Evolutionary conservation across 1,284 basidiomycete species (phyloP), one percentile per base, ranked within the genome.

Genomic region (Sporisorium scitamineum): DNA sequence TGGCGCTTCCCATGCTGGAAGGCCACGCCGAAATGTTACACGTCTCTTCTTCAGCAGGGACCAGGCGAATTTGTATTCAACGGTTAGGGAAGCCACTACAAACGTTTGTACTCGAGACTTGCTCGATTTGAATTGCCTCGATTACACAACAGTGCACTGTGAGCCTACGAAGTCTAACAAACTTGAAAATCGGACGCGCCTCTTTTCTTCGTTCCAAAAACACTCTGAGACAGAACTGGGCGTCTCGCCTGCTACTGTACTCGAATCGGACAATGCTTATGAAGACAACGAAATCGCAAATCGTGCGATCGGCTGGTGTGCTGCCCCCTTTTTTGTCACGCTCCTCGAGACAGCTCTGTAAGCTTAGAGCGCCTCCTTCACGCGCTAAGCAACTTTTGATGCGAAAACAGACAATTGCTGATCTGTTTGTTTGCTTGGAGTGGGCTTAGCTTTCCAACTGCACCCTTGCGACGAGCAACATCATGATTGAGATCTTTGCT

Each of bases 231-330:
- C 31, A 34, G 27, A 9, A 18, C 16, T 18, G 16, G 37, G 37
- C 37, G 37, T 39, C 37, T n/a, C n/a, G 6, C 13, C 13, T 37
- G 22, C 18, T 24, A 11, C 22, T 22, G 13, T 26, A n/a, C 39
- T 26, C 44, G 44, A 45, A 34, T 51, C 48, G 48, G 48, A 22
- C 29, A n/a, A 4, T 52, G 29, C 32, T 32, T 37, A n/a, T n/a
- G 18, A 16, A 39, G 37, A 14, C 5, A n/a, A 14, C 3, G 34
- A 7, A 9, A 53, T 39, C 51, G 51, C 26, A 39, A n/a, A 53
- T 53, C 51, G 51, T 37, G 51, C 51, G 51, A 39, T 53, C 51
- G 31, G 51, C 51, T 51, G n/a, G n/a, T n/a, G n/a, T n/a, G 27
- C 27, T 18, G 51, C 22, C 18, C 22, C 14, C 13, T 8, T 37